A percentile compares a stretch with the other conserved stretches of the same genome.
Conservation (phyloP, 1,284 basidiomycete species). For the Papiliotrema flavescens region DNA sequence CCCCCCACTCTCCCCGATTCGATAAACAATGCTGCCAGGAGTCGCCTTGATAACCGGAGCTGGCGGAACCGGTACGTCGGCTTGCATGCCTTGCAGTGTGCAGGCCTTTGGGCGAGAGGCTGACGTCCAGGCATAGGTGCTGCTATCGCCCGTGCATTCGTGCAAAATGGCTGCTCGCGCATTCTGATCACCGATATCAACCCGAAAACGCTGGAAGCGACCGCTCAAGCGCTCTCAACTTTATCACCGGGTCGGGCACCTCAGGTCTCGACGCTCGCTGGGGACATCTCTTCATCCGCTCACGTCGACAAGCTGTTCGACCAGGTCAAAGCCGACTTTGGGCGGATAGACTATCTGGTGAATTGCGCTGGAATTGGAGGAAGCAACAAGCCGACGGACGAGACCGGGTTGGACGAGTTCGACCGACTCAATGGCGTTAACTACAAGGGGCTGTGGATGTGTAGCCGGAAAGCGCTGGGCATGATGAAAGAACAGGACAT, state of each 20-base stretch:
- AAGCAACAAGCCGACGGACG: conserved; percentile 7
- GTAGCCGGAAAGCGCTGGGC: conserved; percentile 19
- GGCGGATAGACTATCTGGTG: conserved; percentile 35
- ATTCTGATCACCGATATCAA: conserved; percentile 25
- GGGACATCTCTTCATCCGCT: conserved; percentile 15
- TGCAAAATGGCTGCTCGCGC: conserved; percentile 11
- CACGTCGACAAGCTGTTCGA: conserved; percentile 18
- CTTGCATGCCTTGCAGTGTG: not conserved
- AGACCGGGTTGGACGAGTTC: conserved; percentile 19
- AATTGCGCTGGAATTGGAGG: conserved; percentile 33
- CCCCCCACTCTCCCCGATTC: too few relatives aligned
- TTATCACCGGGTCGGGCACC: not conserved
- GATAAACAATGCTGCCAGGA: conserved; percentile 4
- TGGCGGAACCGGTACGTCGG: conserved; percentile 21
- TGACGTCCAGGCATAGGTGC: conserved; percentile 19
- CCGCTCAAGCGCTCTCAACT: conserved; percentile 5
- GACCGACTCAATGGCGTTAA: conserved; percentile 31
- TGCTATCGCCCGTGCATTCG: conserved; percentile 23
- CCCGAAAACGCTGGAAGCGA: conserved; percentile 8
- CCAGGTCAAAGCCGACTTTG: conserved; percentile 15
- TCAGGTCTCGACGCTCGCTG: conserved; percentile 9
- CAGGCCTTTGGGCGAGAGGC: not conserved
- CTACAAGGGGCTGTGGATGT: conserved; percentile 25
- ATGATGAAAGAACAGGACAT: conserved; percentile 24
- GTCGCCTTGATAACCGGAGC: conserved; percentile 25